Evolutionary conservation across 805 yeast genomes (phyloP), one percentile per base, ranked within the genome.

Genomic region (Soucietia sequanensis): DNA sequence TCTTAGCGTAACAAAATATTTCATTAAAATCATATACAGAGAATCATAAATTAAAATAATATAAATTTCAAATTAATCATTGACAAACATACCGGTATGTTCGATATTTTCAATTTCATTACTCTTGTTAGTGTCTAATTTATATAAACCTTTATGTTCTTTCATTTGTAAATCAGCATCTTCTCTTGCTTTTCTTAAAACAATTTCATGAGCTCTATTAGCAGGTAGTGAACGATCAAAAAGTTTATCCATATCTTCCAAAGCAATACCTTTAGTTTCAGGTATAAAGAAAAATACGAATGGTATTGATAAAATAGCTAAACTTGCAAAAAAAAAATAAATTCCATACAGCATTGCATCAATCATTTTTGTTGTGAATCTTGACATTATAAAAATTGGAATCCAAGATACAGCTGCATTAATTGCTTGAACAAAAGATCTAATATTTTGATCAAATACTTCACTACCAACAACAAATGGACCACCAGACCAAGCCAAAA

Each of bases 321-420:
- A 48, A 20, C 52, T 38, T 3, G 68, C 67, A 49, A 60, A 63
- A 48, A 62, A 61, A 35, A 54, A 62, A 50, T 62, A 62, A 35
- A 60, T 58, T 2, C 68, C 68, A 39, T 55, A 63, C 11, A 50
- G 47, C 68, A 62, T 63, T 22, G 44, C 43, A 23, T 40, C 56
- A 30, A 63, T 62, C 68, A 63, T 63, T 29, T 56, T 39, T 22
- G 54, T 41, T 26, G 68, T 61, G 45, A 47, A 54, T 22, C 68
- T 36, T 3, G 65, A 54, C 68, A 62, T 62, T 36, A 61, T 42
- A 42, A 62, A 62, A 25, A 62, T 60, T 7, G 68, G 67, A 17
- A 62, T 56, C 70, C 68, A 62, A 23, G 62, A 57, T 17, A 60
- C 61, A 9, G 68, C 68, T 2, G 68, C 66, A 43, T 62, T 62